Evolutionary conservation across 2,329 filamentous ascomycete species (phyloP).

Genomic region (Colletotrichum sp.): DNA sequence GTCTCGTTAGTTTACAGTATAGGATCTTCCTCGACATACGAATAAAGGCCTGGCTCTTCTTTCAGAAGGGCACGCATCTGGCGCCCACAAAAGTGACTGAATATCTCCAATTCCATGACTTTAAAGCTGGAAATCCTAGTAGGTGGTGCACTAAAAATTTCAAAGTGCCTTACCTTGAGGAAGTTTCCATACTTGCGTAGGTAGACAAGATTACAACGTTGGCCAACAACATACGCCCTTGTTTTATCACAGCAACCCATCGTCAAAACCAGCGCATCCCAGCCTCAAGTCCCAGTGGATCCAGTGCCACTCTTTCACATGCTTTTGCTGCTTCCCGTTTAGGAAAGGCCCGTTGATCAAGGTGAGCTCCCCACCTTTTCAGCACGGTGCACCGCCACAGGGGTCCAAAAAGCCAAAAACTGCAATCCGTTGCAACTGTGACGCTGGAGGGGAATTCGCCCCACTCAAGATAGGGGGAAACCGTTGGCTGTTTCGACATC

Average conservation of each 20-base stretch:
- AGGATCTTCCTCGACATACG: neutral
- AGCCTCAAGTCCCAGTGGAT: neutral
- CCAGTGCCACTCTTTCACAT: neutral
- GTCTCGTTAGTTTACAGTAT: neutral
- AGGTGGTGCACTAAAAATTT: neutral
- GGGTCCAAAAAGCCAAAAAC: slow-evolving; percentile 1
- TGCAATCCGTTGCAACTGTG: neutral
- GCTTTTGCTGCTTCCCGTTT: neutral
- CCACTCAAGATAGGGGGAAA: neutral
- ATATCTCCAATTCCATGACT: neutral
- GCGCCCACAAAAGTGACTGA: neutral
- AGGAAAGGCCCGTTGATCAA: neutral
- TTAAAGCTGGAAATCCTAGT: neutral
- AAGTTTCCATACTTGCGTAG: neutral
- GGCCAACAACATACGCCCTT: neutral
- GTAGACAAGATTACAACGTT: neutral
- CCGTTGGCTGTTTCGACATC: neutral
- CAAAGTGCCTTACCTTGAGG: neutral
- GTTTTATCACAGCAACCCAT: neutral
- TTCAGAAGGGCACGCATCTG: neutral
- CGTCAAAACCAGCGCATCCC: neutral
- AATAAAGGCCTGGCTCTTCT: neutral
- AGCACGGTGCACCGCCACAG: slow-evolving; percentile 1
- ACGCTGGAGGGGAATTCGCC: neutral
- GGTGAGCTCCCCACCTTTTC: neutral